Base-by-base conservation (phyloP, 2,329 filamentous ascomycete genomes). In the Ceratocystis albifundus region DNA sequence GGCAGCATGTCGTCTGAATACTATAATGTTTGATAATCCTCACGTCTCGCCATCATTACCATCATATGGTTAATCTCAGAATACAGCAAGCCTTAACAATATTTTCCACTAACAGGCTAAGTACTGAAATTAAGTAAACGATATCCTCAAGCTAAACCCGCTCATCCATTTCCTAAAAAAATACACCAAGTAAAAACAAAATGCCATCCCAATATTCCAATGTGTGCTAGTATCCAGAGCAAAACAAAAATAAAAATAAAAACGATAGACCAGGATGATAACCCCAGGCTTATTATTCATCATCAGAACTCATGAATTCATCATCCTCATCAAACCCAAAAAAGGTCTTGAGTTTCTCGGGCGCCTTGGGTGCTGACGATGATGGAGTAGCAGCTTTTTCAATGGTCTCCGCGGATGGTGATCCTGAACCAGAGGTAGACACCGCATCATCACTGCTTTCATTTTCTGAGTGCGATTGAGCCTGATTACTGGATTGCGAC, bases 311-410 rank as follows among this genome's bases (percentile, higher is more conserved):
- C 82, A 87, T 84, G 69, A 87, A 88, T 71, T 89, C 86, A 61
- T 91, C 88, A 65, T 89, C 87, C 44, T 92, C 88, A 69, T 91
- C 88, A 76, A 91, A 93, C 0, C 88, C 88, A 71, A 87, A 88
- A 72, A 91, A 89, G 0, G 80, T 77, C 71, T 71, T 77, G 20
- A 73, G 73, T 70, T 78, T 77, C 17, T 77, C 74, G 5, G 55
- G n/a, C 10, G 76, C 74, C 28, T 72, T 74, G 4, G 70, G 73
- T 10, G 73, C 75, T 17, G 59, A 48, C 15, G 57, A 36, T 32
- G 46, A 28, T 6, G 62, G 55, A 8, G 48, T n/a, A 17, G 46
- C 28, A 36, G 62, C 12, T 7, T 41, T 45, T 10, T 32, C 48
- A 28, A 53, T 22, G 17, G 32, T 36, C 12, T 65, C 57, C 3